Base-by-base conservation (phyloP, 1,284 basidiomycete species). In the Cronartium quercuum region DNA sequence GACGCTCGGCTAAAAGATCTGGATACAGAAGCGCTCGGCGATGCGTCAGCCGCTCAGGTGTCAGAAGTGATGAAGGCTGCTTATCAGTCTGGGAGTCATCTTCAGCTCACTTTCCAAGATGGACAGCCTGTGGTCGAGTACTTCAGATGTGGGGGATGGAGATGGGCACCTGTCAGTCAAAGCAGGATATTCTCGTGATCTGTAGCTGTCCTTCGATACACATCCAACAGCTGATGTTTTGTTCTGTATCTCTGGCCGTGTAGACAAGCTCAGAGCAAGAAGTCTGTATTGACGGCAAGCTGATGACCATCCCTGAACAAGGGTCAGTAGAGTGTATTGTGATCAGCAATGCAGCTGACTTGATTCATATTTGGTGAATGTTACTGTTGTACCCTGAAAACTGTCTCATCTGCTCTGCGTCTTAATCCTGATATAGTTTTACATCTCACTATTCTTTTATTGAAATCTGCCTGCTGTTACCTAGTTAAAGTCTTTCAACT, bases 101-200 rank as follows among this genome's bases (percentile, higher is more conserved):
- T 91, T 64, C 80, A 85, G 29, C 78, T 90, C 76, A 88, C 88
- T 0, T 40, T 76, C 29, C 85, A 85, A 0, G 81, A 84, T 15
- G 88, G 88, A 1, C 82, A 83, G 35, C 79, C 83, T 0, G 86
- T 92, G 0, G 88, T 92, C 0, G 94, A 97, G 82, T 91, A 92
- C 78, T 85, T 89, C 74, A 85, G 94, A 29, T 91, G 89, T 77
- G 85, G 85, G 5, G 89, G 88, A 4, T 95, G 92, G 88, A 87
- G 88, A 76, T 97, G 94, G 94, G 83, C 83, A 58, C 91, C 92
- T 29, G 90, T 90, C 79, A 79, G 89, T 85, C 35, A 18, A 12
- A 55, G 6, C 18, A 2, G n/a, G 29, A 18, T 0, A 55, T 21
- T 44, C 18, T 44, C 18, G 18, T n/a, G 51, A 51, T 51, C 12